Conservation (phyloP, 805 yeast genomes). For the Torulaspora gathmanii region DNA sequence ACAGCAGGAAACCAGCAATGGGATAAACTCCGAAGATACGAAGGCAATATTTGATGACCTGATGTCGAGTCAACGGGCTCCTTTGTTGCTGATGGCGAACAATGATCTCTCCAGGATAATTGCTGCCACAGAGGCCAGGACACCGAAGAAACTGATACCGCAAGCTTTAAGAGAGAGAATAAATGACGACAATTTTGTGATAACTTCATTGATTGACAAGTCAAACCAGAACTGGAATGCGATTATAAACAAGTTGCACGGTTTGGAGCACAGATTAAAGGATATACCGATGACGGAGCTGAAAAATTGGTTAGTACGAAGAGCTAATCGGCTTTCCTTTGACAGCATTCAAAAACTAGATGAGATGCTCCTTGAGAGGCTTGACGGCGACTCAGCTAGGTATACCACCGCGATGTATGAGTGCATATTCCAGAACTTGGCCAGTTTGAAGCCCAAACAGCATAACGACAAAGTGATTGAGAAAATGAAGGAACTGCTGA, state of each 20-base stretch:
- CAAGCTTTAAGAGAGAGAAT: conserved; percentile 19
- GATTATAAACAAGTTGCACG: conserved; percentile 21
- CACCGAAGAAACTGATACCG: conserved; percentile 22
- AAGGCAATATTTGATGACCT: conserved; percentile 4
- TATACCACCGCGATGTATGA: conserved; percentile 23
- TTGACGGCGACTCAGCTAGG: conserved; percentile 11
- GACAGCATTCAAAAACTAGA: conserved; percentile 28
- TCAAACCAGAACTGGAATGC: conserved; percentile 29
- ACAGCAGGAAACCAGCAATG: neutral
- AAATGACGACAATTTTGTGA: conserved; percentile 23
- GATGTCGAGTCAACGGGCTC: neutral
- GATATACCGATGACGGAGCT: conserved; percentile 11
- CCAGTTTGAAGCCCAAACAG: conserved; percentile 11
- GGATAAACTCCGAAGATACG: neutral
- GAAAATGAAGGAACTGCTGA: conserved; percentile 22
- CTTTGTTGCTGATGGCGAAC: neutral
- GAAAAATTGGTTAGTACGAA: conserved; percentile 12
- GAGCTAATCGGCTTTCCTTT: conserved; percentile 17
- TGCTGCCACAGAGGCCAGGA: conserved; percentile 12
- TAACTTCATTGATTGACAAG: conserved; percentile 21
- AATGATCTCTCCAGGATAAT: conserved; percentile 20
- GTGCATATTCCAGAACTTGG: conserved; percentile 24
- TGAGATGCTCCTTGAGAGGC: conserved; percentile 22
- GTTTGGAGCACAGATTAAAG: conserved; percentile 13
- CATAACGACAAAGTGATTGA: conserved; percentile 12